Conservation (phyloP, 2,329 filamentous ascomycete genomes). For the Fusarium sp. region DNA sequence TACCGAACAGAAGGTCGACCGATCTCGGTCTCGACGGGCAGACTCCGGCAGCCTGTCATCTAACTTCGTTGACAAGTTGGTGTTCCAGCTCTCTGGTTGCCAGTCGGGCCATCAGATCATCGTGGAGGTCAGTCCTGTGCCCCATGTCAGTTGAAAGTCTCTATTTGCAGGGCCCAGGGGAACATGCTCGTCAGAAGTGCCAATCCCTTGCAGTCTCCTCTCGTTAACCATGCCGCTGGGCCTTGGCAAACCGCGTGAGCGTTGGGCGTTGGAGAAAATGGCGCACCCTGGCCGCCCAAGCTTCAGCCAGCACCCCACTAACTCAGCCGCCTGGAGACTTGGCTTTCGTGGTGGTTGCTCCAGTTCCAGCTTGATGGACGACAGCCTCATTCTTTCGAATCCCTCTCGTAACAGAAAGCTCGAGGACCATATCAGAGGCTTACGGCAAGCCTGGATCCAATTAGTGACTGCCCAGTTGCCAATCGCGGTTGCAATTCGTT, state of each 20-base stretch:
- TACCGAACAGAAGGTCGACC: background rate
- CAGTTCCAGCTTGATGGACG: conserved; percentile 1
- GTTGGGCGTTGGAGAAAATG: conserved; percentile 32
- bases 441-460: background rate
- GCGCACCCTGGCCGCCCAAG: conserved; percentile 20
- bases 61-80: background rate
- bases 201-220: conserved; percentile 1
- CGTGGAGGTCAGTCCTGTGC: background rate
- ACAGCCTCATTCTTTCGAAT: conserved; percentile 9
- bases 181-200: conserved; percentile 5
- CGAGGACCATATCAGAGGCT: background rate
- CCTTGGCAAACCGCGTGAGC: conserved; percentile 10
- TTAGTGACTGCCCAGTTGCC: background rate
- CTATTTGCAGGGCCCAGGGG: conserved; percentile 8
- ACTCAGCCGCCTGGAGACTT: conserved; percentile 2
- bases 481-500: background rate
- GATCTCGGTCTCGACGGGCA: background rate
- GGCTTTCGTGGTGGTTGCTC: background rate
- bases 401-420: background rate
- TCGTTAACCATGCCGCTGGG: conserved; percentile 12
- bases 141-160: conserved; percentile 7
- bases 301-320: conserved; percentile 2
- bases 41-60: conserved; percentile 7
- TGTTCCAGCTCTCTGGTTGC: background rate
- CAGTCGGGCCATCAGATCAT: conserved; percentile 3